phyloP scores from a whole-genome alignment of 192 early-diverging fungal species.

The Coemansia umbellata region DNA sequence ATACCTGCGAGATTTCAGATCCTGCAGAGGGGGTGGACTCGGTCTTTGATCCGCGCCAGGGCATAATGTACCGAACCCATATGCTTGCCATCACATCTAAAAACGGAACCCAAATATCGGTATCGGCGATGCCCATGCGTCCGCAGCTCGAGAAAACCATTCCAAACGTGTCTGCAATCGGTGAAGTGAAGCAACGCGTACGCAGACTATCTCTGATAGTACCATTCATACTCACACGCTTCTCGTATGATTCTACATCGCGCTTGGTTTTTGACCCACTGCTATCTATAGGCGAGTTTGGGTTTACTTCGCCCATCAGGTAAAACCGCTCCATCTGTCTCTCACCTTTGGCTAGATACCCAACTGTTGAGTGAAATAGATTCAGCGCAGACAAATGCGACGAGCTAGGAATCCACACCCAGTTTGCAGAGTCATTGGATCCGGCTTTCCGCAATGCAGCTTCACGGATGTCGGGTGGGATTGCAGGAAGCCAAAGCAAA shows the following conservation, averaged over 20 bases:
- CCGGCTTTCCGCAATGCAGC: neutral
- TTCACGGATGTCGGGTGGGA: slow-evolving; percentile 9
- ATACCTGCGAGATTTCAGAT: slow-evolving; percentile 22
- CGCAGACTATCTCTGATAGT: slow-evolving; percentile 32
- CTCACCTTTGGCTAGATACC: slow-evolving; percentile 36
- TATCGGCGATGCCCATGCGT: slow-evolving; percentile 11
- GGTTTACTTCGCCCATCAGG: slow-evolving; percentile 6
- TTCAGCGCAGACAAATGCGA: slow-evolving; percentile 28
- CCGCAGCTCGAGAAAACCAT: slow-evolving; percentile 20
- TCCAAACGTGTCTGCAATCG: slow-evolving; percentile 19
- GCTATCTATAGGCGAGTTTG: neutral
- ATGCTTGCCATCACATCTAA: slow-evolving; percentile 21
- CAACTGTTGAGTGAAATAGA: slow-evolving; percentile 24
- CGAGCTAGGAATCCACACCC: slow-evolving; percentile 27
- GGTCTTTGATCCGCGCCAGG: slow-evolving; percentile 21
- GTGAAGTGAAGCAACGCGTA: slow-evolving; percentile 2
- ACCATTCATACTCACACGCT: slow-evolving; percentile 32
- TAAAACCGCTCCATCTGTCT: slow-evolving; percentile 41
- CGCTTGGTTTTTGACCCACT: neutral
- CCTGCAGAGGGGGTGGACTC: neutral
- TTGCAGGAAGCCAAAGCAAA: slow-evolving; percentile 33
- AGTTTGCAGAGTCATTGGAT: neutral
- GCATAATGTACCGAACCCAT: slow-evolving; percentile 41
- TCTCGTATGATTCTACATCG: slow-evolving; percentile 12
- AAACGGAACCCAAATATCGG: slow-evolving; percentile 36